Evolutionary conservation across 306 rosid genomes (phyloP).

Genomic region (Datisca glomerata): DNA sequence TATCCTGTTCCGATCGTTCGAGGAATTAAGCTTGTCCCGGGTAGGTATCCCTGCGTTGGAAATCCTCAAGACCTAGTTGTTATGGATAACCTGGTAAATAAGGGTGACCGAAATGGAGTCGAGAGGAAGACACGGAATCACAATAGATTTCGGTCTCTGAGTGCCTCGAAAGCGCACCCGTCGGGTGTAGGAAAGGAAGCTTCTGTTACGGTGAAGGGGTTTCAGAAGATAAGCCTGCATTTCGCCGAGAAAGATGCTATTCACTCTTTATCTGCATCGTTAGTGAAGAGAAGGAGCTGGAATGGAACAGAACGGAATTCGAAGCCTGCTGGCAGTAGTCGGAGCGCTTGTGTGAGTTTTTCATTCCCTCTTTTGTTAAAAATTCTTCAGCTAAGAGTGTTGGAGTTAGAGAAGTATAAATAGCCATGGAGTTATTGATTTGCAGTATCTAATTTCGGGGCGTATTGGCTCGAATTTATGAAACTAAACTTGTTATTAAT

Average conservation of each 20-base stretch:
- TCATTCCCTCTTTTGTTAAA: not conserved
- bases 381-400: too few relatives aligned
- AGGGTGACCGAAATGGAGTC: not conserved
- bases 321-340: conserved; percentile 11
- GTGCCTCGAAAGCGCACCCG: conserved; percentile 5
- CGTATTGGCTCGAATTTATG: too few relatives aligned
- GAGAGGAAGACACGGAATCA: conserved; percentile 6
- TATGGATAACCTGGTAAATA: conserved; percentile 8
- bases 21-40: conserved; percentile 18
- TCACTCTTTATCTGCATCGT: conserved; percentile 1
- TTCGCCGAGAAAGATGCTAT: conserved; percentile 11
- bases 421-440: too few relatives aligned
- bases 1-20: conserved; percentile 16
- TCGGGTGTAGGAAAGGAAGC: not conserved
- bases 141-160: conserved; percentile 7
- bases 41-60: conserved; percentile 16
- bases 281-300: conserved; percentile 24
- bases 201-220: conserved; percentile 7
- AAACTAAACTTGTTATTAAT: not conserved
- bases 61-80: conserved; percentile 18
- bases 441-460: too few relatives aligned
- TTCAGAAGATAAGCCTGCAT: not conserved
- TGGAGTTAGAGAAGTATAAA: too few relatives aligned
- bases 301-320: conserved; percentile 7
- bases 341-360: conserved; percentile 19